phyloP scores from a whole-genome alignment of 106 monocot genomes.

The Acanthochlamys bracteata region DNA sequence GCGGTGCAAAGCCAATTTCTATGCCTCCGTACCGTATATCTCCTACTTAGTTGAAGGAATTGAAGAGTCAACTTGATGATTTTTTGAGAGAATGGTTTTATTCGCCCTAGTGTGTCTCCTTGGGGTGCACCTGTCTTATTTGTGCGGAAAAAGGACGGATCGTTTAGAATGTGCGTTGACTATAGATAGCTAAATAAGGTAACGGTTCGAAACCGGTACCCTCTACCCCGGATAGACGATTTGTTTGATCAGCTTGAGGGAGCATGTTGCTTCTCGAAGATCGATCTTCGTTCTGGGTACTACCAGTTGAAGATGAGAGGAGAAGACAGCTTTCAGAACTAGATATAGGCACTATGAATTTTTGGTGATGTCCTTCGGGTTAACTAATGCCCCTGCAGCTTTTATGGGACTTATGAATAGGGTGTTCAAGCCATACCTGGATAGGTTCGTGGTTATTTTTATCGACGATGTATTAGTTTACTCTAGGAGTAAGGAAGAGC shows the following conservation, averaged over 20 bases:
- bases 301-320: background rate
- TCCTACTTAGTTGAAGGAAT: too few relatives aligned
- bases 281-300: background rate
- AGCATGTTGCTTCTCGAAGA: background rate
- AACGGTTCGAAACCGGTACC: too few relatives aligned
- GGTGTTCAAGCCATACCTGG: background rate
- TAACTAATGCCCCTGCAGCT: constrained; percentile 1
- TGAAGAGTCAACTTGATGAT: too few relatives aligned
- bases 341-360: background rate
- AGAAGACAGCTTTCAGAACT: background rate
- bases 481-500: background rate
- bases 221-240: too few relatives aligned
- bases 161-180: too few relatives aligned
- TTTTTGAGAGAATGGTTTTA: too few relatives aligned
- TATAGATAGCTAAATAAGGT: too few relatives aligned
- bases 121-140: too few relatives aligned
- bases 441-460: constrained; percentile 1
- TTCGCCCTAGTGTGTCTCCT: background rate
- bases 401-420: constrained; percentile 4
- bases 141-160: too few relatives aligned
- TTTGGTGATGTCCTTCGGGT: background rate
- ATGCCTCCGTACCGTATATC: too few relatives aligned
- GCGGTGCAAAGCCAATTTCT: too few relatives aligned
- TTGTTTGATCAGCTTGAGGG: constrained; percentile 6
- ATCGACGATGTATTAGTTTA: constrained; percentile 5